Percentiles rank a stretch among this genome's conserved stretches.
Conservation (phyloP, 106 monocot species). For the Allium fistulosum region DNA sequence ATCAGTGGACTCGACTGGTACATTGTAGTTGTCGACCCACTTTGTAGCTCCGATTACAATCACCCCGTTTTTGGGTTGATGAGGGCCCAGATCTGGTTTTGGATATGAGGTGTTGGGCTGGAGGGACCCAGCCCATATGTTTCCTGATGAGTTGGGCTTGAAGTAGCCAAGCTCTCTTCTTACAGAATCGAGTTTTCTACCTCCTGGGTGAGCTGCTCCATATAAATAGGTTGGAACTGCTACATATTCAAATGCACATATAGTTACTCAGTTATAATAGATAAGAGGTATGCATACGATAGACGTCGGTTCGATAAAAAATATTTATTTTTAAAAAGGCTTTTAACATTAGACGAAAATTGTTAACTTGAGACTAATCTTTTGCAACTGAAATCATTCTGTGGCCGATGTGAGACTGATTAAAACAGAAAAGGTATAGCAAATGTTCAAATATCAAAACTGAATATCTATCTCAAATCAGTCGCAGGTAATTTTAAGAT, state of each 20-base stretch:
- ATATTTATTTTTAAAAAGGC: no score
- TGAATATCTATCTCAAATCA: no score
- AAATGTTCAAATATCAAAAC: no score
- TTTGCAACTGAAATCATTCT: no score
- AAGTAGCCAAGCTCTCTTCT: slow-evolving; percentile 85
- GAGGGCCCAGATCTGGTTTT: slow-evolving; percentile 59
- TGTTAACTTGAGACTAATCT: no score
- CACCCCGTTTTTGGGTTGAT: slow-evolving; percentile 18
- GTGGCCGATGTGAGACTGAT: no score
- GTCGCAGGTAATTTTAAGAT: no score
- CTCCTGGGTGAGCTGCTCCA: slow-evolving; percentile 53
- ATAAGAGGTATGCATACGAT: no score
- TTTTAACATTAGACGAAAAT: no score
- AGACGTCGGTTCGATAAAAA: no score
- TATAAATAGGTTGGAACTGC: slow-evolving; percentile 78
- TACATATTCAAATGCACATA: background rate
- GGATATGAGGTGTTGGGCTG: slow-evolving; percentile 1
- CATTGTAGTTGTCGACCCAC: slow-evolving; percentile 75
- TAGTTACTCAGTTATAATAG: no score
- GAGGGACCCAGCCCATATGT: slow-evolving; percentile 47
- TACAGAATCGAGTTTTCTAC: slow-evolving; percentile 43
- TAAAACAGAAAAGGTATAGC: no score
- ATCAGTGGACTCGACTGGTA: slow-evolving; percentile 47
- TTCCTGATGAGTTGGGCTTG: slow-evolving; percentile 48
- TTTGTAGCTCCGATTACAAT: slow-evolving; percentile 55